Conservation (phyloP, 2,329 filamentous ascomycete genomes). For the Endothia cerciana region DNA sequence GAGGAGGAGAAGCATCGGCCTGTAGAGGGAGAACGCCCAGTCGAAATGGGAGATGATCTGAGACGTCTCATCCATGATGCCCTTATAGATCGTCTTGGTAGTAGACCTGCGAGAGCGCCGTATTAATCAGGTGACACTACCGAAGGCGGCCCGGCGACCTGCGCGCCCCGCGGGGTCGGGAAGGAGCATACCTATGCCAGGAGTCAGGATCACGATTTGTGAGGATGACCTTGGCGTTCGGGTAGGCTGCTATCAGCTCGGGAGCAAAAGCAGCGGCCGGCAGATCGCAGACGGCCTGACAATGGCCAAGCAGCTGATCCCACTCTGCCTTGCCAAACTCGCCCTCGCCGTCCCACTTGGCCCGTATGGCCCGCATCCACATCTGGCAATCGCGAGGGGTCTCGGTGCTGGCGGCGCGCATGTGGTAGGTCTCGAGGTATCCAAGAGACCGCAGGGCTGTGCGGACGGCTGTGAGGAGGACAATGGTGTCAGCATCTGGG, state of each 20-base stretch:
- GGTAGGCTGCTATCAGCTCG: constrained; percentile 52
- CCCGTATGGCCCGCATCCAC: constrained; percentile 34
- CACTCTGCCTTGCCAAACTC: constrained; percentile 45
- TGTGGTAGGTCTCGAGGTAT: constrained; percentile 29
- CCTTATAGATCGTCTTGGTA: constrained; percentile 25
- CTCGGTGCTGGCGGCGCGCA: constrained; percentile 29
- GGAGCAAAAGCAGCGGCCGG: constrained; percentile 39
- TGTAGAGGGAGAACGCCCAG: constrained; percentile 28
- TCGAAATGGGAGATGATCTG: constrained; percentile 29
- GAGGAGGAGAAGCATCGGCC: constrained; percentile 27
- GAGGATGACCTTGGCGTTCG: constrained; percentile 53
- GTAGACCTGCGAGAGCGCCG: constrained; percentile 27
- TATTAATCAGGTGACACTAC: background rate
- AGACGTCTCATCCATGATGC: constrained; percentile 22
- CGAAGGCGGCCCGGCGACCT: background rate
- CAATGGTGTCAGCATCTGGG: background rate
- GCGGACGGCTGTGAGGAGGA: constrained; percentile 18
- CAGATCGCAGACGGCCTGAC: constrained; percentile 37
- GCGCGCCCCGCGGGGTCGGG: background rate
- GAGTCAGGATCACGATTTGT: constrained; percentile 44
- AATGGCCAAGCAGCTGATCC: constrained; percentile 50
- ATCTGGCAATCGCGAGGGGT: constrained; percentile 30
- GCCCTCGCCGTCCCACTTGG: constrained; percentile 33
- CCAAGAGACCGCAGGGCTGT: constrained; percentile 26
- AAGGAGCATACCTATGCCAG: constrained; percentile 43